Evolutionary conservation across 1,139 yeast species (phyloP).

Genomic region (Taphrina sp.): DNA sequence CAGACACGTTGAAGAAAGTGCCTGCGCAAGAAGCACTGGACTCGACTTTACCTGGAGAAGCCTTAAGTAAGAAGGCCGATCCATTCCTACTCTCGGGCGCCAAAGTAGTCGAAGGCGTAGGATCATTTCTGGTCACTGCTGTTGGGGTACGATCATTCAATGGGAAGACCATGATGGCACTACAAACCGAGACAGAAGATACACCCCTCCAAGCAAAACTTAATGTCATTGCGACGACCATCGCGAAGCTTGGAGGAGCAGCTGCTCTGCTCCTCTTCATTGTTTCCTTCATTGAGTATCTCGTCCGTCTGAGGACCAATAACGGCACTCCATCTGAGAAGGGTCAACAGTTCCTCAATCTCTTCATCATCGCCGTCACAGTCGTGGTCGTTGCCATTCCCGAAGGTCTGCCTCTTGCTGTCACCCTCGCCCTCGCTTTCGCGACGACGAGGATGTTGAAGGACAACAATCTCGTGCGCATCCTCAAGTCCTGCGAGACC

Average conservation of each 20-base stretch:
- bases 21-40: slow-evolving; percentile 56
- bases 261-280: slow-evolving; percentile 78
- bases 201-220: slow-evolving; percentile 89
- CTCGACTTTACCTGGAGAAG: slow-evolving; percentile 40
- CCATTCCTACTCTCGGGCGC: slow-evolving; percentile 92
- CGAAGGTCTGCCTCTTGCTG: slow-evolving; percentile 95
- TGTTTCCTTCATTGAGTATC: slow-evolving; percentile 73
- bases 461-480: slow-evolving; percentile 94
- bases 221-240: slow-evolving; percentile 81
- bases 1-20: slow-evolving; percentile 69
- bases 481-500: slow-evolving; percentile 88
- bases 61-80: slow-evolving; percentile 52
- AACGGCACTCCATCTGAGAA: slow-evolving; percentile 62
- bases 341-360: slow-evolving; percentile 79
- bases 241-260: slow-evolving; percentile 85
- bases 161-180: slow-evolving; percentile 84
- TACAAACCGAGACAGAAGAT: slow-evolving; percentile 61
- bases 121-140: slow-evolving; percentile 81
- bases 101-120: slow-evolving; percentile 78
- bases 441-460: slow-evolving; percentile 98
- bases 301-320: slow-evolving; percentile 60
- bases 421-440: slow-evolving; percentile 91
- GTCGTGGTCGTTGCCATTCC: slow-evolving; percentile 97
- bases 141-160: slow-evolving; percentile 86
- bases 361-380: slow-evolving; percentile 86